Evolutionary conservation across 2,329 filamentous ascomycete genomes (phyloP).

Genomic region (Penicillium sp.): DNA sequence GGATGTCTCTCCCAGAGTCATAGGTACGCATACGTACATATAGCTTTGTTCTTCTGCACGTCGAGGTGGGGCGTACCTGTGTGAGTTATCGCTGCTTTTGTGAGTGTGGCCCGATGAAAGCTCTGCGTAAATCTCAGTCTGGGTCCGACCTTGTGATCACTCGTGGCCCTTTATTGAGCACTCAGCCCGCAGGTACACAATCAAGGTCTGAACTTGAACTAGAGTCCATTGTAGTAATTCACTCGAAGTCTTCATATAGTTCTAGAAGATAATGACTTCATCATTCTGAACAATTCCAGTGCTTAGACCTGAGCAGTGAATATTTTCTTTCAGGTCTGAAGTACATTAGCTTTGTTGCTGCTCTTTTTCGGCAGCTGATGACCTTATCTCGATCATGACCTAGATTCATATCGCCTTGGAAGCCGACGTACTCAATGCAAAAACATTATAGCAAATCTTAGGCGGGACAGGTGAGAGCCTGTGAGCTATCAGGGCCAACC

Average conservation of each 20-base stretch:
- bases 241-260: too few relatives aligned
- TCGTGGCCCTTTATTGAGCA: not conserved
- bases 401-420: too few relatives aligned
- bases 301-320: too few relatives aligned
- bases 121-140: not conserved
- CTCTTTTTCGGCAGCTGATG: too few relatives aligned
- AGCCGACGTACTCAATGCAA: not conserved
- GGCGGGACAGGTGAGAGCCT: not conserved
- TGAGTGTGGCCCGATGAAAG: not conserved
- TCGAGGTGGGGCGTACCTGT: not conserved
- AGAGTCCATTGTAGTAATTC: too few relatives aligned
- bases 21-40: not conserved
- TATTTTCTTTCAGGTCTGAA: too few relatives aligned
- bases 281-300: too few relatives aligned
- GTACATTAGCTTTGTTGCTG: too few relatives aligned
- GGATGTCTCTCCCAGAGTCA: not conserved
- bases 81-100: not conserved
- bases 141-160: not conserved
- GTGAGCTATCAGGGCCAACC: not conserved
- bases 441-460: not conserved
- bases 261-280: too few relatives aligned
- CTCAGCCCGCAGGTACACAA: not conserved
- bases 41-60: not conserved
- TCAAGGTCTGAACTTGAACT: too few relatives aligned
- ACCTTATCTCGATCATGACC: too few relatives aligned